Percentiles rank a stretch among this genome's conserved stretches.
These are phyloP conservation scores for Curvularia spicifera DNA, from an alignment of 2,329 filamentous ascomycete species.

Conservation along the genomic window DNA sequence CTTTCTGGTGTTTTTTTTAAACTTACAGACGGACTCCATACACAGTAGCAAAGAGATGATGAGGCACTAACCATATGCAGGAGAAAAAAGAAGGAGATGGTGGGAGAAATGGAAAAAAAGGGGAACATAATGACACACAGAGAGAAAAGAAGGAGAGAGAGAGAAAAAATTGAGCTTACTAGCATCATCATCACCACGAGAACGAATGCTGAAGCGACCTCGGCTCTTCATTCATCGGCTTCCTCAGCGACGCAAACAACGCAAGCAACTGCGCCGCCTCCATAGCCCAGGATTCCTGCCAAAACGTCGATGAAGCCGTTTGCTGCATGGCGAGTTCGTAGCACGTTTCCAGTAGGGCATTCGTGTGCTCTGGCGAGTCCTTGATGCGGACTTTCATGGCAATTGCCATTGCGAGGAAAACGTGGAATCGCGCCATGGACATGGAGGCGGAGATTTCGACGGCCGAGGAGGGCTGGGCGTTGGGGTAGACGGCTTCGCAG, in stretches of 20 bases:
- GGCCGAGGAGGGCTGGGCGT: constrained; percentile 27
- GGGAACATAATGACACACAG: too few species aligned
- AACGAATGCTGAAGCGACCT: constrained; percentile 39
- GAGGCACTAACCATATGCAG: background rate
- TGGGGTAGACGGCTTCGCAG: constrained; percentile 45
- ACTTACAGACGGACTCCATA: too few species aligned
- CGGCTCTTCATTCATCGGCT: constrained; percentile 24
- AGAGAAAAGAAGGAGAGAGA: background rate
- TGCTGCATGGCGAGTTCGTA: constrained; percentile 49
- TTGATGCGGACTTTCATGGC: constrained; percentile 46
- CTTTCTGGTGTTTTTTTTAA: background rate
- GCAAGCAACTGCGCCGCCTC: constrained; percentile 43
- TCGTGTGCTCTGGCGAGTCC: constrained; percentile 38
- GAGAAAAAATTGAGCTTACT: background rate
- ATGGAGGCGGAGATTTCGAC: constrained; percentile 33
- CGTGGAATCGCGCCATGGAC: constrained; percentile 46
- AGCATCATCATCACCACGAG: constrained; percentile 34
- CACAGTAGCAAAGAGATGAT: too few species aligned
- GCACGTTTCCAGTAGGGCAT: constrained; percentile 44
- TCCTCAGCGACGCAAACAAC: constrained; percentile 43
- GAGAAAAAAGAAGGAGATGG: background rate
- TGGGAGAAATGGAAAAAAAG: background rate
- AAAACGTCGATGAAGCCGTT: constrained; percentile 37
- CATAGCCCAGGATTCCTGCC: constrained; percentile 43
- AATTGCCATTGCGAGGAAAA: constrained; percentile 47